Conservation (phyloP, 2,329 filamentous ascomycete species). For the Pyrenophora seminiperda region DNA sequence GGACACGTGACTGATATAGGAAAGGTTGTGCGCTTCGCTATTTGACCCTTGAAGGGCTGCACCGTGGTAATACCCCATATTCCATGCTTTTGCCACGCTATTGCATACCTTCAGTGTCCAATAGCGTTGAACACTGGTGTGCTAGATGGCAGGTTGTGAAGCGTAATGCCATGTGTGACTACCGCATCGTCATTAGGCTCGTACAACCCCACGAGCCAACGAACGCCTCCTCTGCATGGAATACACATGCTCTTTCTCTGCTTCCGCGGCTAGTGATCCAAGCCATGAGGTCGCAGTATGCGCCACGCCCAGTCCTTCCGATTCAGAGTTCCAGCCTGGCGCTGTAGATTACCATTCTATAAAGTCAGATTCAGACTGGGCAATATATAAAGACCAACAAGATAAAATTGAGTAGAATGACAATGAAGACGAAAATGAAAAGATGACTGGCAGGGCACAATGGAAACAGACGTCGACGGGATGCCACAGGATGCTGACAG, state of each 20-base stretch:
- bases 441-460: slow-evolving; percentile 70
- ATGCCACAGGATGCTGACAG: slow-evolving; percentile 68
- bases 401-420: slow-evolving; percentile 70
- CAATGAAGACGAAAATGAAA: slow-evolving; percentile 74
- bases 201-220: not conserved
- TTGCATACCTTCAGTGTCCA: slow-evolving; percentile 43
- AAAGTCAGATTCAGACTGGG: slow-evolving; percentile 63
- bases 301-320: slow-evolving; percentile 68
- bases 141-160: slow-evolving; percentile 62
- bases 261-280: slow-evolving; percentile 55
- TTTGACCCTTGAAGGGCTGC: slow-evolving; percentile 10
- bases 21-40: slow-evolving; percentile 5
- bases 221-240: not conserved
- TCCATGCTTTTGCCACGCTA: slow-evolving; percentile 21
- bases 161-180: slow-evolving; percentile 37
- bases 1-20: not conserved
- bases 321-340: slow-evolving; percentile 70
- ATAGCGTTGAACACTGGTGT: slow-evolving; percentile 68
- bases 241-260: slow-evolving; percentile 15
- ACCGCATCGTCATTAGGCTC: not conserved
- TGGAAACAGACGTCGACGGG: slow-evolving; percentile 72
- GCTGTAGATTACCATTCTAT: slow-evolving; percentile 70
- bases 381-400: slow-evolving; percentile 68
- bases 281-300: slow-evolving; percentile 67
- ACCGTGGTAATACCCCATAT: slow-evolving; percentile 2